These are phyloP conservation scores for Entrophospora sp. DNA, from an alignment of 192 early-diverging fungal species.

Conservation along the genomic window DNA sequence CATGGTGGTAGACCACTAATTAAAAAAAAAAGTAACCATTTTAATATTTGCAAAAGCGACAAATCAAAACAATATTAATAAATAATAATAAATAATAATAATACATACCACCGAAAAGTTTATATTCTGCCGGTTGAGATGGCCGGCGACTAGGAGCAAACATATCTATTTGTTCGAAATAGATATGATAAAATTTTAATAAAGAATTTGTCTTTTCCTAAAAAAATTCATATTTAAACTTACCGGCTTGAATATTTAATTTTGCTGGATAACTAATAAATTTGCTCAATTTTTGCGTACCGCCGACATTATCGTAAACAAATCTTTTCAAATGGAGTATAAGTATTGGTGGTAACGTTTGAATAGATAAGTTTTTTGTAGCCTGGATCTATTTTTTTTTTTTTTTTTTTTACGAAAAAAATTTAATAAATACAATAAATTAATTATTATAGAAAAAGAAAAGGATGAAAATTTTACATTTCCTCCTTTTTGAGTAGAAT, in stretches of 20 bases:
- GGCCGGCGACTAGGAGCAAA: conserved; percentile 49
- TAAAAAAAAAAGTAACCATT: conserved; percentile 14
- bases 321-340: conserved; percentile 94
- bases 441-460: neutral
- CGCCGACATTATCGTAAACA: conserved; percentile 66
- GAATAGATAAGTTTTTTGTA: conserved; percentile 79
- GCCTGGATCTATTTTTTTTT: conserved; percentile 45
- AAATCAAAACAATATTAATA: no score
- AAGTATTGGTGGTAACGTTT: conserved; percentile 78
- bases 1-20: conserved; percentile 91
- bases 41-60: neutral
- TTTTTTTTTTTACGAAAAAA: no score
- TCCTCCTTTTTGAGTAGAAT: conserved; percentile 35
- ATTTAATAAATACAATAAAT: neutral
- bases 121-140: conserved; percentile 46
- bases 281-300: conserved; percentile 80
- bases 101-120: conserved; percentile 58
- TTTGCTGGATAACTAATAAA: conserved; percentile 61
- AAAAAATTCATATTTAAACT: neutral
- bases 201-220: neutral
- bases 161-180: neutral
- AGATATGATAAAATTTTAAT: conserved; percentile 14
- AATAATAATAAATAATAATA: conserved; percentile 5
- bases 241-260: conserved; percentile 58
- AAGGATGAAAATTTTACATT: conserved; percentile 11